Base-by-base conservation (phyloP, 2,329 filamentous ascomycete genomes). In the Colletotrichum aenigma region DNA sequence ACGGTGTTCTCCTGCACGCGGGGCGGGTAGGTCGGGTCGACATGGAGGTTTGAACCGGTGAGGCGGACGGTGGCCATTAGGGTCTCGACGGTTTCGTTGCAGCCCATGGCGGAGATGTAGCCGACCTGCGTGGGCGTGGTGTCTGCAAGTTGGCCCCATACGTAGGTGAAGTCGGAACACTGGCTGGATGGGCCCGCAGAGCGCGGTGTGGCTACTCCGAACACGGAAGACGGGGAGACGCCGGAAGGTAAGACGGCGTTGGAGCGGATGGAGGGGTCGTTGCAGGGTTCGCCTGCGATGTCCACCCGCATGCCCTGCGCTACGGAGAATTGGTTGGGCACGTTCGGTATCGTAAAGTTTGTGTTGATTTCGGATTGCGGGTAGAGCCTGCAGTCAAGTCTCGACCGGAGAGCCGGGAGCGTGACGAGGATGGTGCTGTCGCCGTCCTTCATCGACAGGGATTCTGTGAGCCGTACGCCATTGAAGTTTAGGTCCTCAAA, bases 31-130 rank as follows among this genome's bases (percentile, higher is more conserved):
- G 69, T 71, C 0, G 80, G 76, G 61, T 83, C 81, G 34, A 87
- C 81, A 3, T 70, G 78, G 36, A 83, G 71, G 6, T 68, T 71
- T 2, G 76, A 24, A 1, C 81, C 81, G 13, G 79, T 77, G 3
- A 84, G 76, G 2, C 77, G 65, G 3, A 80, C 78, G n/a, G 77
- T 66, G 3, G 79, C 75, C 16, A 80, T 77, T 9, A 83, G 78
- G 9, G 79, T 81, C 77, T 85, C 78, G 4, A 84, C 76, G 3
- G 82, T 81, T 77, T 86, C 85, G 78, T 87, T 87, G 77, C 85
- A 87, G 24, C 81, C 81, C 70, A 86, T 71, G 7, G 82, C 83
- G 7, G 80, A 81, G 18, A 85, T 79, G 48, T 78, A 79, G 43
- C 77, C 78, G 13, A 86, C 81, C 2, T 80, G 77, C 60, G 80